A percentile compares a stretch with the other conserved stretches of the same genome.
These are phyloP conservation scores for Rhizopus microsporus DNA, from an alignment of 371 early-diverging fungal genomes.

Conservation along the genomic window DNA sequence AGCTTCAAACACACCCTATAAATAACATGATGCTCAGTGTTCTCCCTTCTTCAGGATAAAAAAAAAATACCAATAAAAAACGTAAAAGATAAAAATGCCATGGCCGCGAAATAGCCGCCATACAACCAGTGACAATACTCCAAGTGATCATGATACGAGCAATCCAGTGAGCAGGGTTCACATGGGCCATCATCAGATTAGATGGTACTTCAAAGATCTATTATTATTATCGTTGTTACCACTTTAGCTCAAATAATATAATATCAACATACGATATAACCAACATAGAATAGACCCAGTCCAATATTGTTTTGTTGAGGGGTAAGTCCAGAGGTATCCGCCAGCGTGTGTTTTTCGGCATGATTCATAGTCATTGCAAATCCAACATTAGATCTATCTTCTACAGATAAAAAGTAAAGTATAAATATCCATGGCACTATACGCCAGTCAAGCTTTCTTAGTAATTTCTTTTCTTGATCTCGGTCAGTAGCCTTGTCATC, in stretches of 20 bases:
- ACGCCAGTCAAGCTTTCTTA: conserved; percentile 50
- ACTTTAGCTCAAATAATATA: too few relatives aligned
- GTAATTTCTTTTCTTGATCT: conserved; percentile 31
- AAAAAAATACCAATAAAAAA: conserved; percentile 35
- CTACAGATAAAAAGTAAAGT: conserved; percentile 49
- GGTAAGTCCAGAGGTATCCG: conserved; percentile 36
- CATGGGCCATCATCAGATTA: conserved; percentile 50
- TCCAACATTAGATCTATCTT: conserved; percentile 54
- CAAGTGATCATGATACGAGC: conserved; percentile 56
- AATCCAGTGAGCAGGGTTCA: conserved; percentile 51
- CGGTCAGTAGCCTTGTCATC: conserved; percentile 4
- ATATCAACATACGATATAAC: conserved; percentile 38
- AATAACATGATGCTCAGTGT: neutral
- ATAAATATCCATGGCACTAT: conserved; percentile 55
- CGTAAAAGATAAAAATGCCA: conserved; percentile 55
- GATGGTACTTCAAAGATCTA: conserved; percentile 52
- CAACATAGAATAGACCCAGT: conserved; percentile 50
- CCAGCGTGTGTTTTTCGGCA: conserved; percentile 40
- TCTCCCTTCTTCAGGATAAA: neutral
- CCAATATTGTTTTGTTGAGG: conserved; percentile 48
- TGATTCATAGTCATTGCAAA: conserved; percentile 56
- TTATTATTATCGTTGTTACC: neutral
- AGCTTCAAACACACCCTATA: conserved; percentile 50
- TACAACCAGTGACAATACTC: conserved; percentile 51
- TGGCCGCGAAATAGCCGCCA: conserved; percentile 46